Conservation (phyloP, 2,329 filamentous ascomycete genomes). For the Teratosphaeria nubilosa region DNA sequence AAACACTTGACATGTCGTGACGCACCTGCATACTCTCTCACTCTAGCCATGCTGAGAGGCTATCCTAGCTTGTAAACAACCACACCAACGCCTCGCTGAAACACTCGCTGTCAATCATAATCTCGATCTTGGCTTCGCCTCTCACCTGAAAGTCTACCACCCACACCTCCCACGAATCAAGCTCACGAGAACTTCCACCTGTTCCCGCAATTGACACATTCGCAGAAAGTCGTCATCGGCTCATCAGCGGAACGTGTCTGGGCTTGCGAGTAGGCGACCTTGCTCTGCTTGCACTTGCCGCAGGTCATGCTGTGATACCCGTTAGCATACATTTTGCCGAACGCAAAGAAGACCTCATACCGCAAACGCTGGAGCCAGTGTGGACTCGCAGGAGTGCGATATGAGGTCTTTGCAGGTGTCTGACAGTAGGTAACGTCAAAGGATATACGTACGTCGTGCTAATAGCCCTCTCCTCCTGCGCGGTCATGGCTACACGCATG, state of each 20-base stretch:
- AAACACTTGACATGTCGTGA: not conserved
- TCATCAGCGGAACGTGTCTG: slow-evolving; percentile 95
- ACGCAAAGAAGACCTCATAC: slow-evolving; percentile 24
- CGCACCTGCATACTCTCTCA: not conserved
- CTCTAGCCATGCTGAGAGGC: not conserved
- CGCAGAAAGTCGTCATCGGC: slow-evolving; percentile 54
- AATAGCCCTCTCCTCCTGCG: slow-evolving; percentile 83
- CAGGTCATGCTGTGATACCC: slow-evolving; percentile 60
- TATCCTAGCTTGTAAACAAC: not conserved
- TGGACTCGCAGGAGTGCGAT: slow-evolving; percentile 5
- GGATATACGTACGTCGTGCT: slow-evolving; percentile 21
- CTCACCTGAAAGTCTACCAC: not conserved
- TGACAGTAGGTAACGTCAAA: not conserved
- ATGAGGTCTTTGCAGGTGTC: slow-evolving; percentile 12
- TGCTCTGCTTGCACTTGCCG: slow-evolving; percentile 83
- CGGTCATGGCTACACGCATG: slow-evolving; percentile 93
- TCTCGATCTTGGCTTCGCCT: not conserved
- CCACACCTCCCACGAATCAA: not conserved
- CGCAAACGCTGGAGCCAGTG: slow-evolving; percentile 3
- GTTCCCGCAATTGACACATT: slow-evolving; percentile 43
- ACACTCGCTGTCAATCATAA: not conserved
- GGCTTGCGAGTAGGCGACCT: slow-evolving; percentile 91
- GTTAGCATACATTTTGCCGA: slow-evolving; percentile 4
- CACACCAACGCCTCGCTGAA: not conserved
- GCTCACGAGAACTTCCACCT: slow-evolving; percentile 39